Evolutionary conservation across 345 rosid species (phyloP), one percentile per base, ranked within the genome.

Genomic region (Corymbia maculata): DNA sequence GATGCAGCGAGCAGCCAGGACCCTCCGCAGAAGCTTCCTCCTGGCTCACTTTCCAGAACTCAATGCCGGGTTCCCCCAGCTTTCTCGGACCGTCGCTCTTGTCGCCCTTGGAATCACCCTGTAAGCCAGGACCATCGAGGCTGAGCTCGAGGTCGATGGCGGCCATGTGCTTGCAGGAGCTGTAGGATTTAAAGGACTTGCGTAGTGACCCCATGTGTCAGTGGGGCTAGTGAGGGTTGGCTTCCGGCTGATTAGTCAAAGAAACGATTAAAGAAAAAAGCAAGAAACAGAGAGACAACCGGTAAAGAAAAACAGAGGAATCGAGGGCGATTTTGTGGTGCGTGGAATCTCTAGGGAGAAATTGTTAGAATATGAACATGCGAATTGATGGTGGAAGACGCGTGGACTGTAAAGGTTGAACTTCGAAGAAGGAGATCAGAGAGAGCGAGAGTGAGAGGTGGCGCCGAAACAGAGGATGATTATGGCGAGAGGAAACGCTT

Each of bases 1-100:
- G 44, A 6, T 36, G 79, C 17, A 86, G 87, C 79, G 51, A 92
- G 87, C 90, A 92, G 66, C 93, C 93, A 87, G 91, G 92, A 82
- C 91, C 87, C 85, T 91, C 92, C 70, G 32, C 52, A 36, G 64
- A n/a, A 36, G 28, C 36, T 7, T 44, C 17, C 51, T 61, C 36
- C 45, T 88, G 82, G 16, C 36, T 59, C 45, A 22, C 87, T 10
- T 4, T 85, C 87, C 89, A 49, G 87, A 88, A 85, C 89, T 88
- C 89, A 79, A 88, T 50, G 89, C 85, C 32, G 51, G 50, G 61
- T 28, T 84, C 89, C 57, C 51, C 53, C 53, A 24, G 32, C 52
- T 59, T 50, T 51, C 32, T 50, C 45, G 57, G 5, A 13, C 80
- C 1, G 85, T 51, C 51, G 55, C 45, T 57, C 16, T 52, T 17